Conservation (phyloP, 2,329 filamentous ascomycete species). For the Emmonsiellopsis sp. region DNA sequence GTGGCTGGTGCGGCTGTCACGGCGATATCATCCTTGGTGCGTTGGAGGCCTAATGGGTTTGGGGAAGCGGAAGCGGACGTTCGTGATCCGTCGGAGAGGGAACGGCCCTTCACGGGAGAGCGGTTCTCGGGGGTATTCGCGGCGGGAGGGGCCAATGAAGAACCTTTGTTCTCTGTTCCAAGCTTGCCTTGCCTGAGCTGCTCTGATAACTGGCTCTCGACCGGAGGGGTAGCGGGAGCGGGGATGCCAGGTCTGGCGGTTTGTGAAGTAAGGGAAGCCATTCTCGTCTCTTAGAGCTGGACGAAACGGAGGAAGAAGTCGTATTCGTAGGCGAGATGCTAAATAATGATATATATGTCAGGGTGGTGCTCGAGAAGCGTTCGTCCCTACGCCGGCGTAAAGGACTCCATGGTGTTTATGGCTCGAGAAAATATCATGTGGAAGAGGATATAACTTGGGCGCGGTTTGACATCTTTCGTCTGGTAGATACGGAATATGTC, state of each 20-base stretch:
- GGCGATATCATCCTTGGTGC: slow-evolving; percentile 57
- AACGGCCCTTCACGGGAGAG: slow-evolving; percentile 47
- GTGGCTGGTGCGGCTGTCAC: slow-evolving; percentile 54
- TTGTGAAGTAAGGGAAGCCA: background rate
- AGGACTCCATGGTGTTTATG: background rate
- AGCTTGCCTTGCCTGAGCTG: slow-evolving; percentile 23
- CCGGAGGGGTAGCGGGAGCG: slow-evolving; percentile 7
- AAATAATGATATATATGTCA: background rate
- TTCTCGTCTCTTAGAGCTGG: background rate
- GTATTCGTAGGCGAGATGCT: background rate
- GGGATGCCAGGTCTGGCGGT: background rate
- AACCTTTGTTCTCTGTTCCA: slow-evolving; percentile 11
- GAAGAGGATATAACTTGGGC: too few species aligned
- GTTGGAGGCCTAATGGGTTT: slow-evolving; percentile 46
- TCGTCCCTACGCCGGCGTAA: background rate
- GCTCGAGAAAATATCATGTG: background rate
- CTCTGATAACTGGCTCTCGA: slow-evolving; percentile 30
- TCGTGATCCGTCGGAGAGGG: slow-evolving; percentile 57
- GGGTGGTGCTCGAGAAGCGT: background rate
- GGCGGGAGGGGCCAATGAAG: background rate
- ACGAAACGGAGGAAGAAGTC: background rate
- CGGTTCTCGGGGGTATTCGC: slow-evolving; percentile 4
- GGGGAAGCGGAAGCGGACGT: slow-evolving; percentile 52
- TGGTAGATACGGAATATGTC: too few species aligned
- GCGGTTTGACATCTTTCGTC: too few species aligned